These are phyloP conservation scores for Naganishia onofrii DNA, from an alignment of 768 basidiomycete genomes.

Conservation along the genomic window DNA sequence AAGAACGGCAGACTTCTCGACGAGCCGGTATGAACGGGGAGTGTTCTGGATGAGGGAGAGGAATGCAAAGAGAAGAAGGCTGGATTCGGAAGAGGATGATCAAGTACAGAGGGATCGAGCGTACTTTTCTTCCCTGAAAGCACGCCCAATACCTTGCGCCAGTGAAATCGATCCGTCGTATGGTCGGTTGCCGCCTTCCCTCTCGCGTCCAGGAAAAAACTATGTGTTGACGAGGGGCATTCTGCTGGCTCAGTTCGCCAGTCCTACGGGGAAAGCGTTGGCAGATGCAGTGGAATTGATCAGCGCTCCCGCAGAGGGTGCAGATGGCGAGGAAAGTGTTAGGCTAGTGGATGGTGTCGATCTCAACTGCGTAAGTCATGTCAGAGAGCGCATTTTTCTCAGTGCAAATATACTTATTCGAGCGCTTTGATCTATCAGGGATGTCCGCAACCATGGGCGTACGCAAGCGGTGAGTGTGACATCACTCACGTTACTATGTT, in stretches of 20 bases:
- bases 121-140: conserved; percentile 1
- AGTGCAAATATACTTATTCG: not conserved
- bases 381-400: not conserved
- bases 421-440: conserved; percentile 35
- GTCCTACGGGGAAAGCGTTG: conserved; percentile 53
- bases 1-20: conserved; percentile 55
- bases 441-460: conserved; percentile 57
- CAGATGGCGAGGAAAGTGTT: not conserved
- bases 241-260: conserved; percentile 57
- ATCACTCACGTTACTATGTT: conserved; percentile 32
- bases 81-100: conserved; percentile 1
- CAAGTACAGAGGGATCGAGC: conserved; percentile 2
- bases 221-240: conserved; percentile 50
- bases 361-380: conserved; percentile 54
- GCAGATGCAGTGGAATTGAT: conserved; percentile 57
- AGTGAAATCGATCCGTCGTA: not conserved
- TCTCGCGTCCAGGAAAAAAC: conserved; percentile 36
- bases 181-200: conserved; percentile 37
- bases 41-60: conserved; percentile 52
- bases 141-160: conserved; percentile 28
- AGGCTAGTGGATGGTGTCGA: conserved; percentile 57
- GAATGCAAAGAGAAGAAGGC: conserved; percentile 5
- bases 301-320: conserved; percentile 34
- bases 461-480: conserved; percentile 38
- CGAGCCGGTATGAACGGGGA: conserved; percentile 53